Evolutionary conservation across 2,329 filamentous ascomycete genomes (phyloP).

Genomic region (Verticillium nubilum): DNA sequence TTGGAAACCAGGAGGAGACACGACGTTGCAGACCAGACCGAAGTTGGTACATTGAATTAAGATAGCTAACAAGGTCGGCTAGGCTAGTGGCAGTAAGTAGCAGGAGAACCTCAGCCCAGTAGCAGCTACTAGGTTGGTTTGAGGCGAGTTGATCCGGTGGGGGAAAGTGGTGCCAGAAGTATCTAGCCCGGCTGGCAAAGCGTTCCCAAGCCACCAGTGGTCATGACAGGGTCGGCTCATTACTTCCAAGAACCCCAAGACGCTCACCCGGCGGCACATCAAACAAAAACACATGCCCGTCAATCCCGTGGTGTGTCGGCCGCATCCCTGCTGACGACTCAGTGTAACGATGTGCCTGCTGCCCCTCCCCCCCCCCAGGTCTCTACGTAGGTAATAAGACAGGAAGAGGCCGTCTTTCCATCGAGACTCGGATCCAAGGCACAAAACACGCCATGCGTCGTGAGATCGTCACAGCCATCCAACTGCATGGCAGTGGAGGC

Average conservation of each 20-base stretch:
- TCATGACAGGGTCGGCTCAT: background rate
- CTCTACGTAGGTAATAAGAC: too few relatives aligned
- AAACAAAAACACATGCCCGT: background rate
- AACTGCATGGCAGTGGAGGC: background rate
- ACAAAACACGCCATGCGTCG: background rate
- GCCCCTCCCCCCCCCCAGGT: too few relatives aligned
- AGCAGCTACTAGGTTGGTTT: background rate
- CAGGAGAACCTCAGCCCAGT: background rate
- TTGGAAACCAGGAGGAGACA: slow-evolving; percentile 1
- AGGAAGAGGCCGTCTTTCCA: background rate
- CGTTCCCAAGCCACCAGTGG: background rate
- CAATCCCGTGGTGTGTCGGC: background rate
- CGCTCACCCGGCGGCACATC: background rate
- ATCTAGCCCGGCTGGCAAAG: background rate
- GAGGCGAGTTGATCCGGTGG: background rate
- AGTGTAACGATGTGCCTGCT: too few relatives aligned
- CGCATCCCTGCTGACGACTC: background rate
- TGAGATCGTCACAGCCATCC: background rate
- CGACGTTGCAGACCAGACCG: background rate
- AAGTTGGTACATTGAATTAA: background rate
- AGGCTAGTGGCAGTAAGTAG: background rate
- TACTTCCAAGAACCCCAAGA: background rate
- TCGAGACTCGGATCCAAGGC: background rate
- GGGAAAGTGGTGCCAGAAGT: background rate
- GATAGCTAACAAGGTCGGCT: background rate